These are phyloP conservation scores for Neostapfia colusana DNA, from an alignment of 176 grass and related monocot genomes.

Conservation along the genomic window DNA sequence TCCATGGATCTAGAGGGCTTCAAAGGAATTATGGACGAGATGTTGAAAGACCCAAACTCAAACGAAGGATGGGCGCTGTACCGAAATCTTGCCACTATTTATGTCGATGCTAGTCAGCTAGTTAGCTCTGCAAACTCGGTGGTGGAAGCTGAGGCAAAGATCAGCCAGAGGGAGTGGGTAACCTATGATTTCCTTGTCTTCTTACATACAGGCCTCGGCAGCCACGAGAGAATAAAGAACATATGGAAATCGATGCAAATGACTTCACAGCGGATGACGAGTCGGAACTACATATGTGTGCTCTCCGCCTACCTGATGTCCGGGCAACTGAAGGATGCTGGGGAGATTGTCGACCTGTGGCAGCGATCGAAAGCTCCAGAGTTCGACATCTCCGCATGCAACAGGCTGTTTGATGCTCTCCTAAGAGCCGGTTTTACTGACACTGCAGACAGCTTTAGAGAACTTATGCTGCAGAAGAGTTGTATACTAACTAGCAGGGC, in stretches of 20 bases:
- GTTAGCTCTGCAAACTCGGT: conserved; percentile 39
- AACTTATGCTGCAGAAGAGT: conserved; percentile 60
- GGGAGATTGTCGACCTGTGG: conserved; percentile 73
- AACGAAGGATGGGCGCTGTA: conserved; percentile 67
- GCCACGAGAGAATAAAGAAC: conserved; percentile 59
- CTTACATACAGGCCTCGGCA: conserved; percentile 58
- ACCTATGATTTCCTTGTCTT: conserved; percentile 74
- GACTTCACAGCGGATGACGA: conserved; percentile 64
- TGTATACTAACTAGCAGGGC: conserved; percentile 53
- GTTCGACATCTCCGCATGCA: conserved; percentile 64
- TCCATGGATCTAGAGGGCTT: conserved; percentile 55
- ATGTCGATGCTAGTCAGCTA: conserved; percentile 50
- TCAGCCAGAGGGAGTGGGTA: conserved; percentile 75
- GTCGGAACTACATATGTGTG: conserved; percentile 62
- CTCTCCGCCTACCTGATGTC: conserved; percentile 63
- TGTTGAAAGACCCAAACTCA: conserved; percentile 58
- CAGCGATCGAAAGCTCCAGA: conserved; percentile 58
- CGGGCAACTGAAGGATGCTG: conserved; percentile 50
- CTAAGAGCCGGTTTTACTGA: conserved; percentile 47
- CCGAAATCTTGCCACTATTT: conserved; percentile 52
- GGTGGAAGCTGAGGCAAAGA: conserved; percentile 60
- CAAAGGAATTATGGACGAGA: conserved; percentile 66
- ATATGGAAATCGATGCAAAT: conserved; percentile 82
- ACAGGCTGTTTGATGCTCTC: conserved; percentile 51
- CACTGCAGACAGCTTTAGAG: conserved; percentile 43